Conservation (phyloP, 306 rosid genomes). For the Dicorynia guianensis region DNA sequence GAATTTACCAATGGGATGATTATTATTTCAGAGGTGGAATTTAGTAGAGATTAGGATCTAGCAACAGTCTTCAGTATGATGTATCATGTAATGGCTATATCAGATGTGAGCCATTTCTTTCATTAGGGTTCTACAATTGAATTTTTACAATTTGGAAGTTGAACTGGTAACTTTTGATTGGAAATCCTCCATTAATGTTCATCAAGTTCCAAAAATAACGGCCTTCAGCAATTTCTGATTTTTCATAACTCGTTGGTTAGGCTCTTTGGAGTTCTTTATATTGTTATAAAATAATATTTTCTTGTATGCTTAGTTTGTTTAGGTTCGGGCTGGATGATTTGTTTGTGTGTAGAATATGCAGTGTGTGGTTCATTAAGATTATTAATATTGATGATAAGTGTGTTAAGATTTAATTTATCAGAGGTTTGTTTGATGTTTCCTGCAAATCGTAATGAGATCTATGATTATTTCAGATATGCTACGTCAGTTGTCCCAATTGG, state of each 20-base stretch:
- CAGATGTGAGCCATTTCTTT: constrained; percentile 28
- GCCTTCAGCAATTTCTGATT: constrained; percentile 11
- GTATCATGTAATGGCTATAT: constrained; percentile 1
- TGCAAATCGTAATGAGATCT: constrained; percentile 40
- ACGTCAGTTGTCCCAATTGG: constrained; percentile 96
- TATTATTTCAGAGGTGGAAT: constrained; percentile 20
- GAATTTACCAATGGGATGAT: constrained; percentile 1
- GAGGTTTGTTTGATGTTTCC: constrained; percentile 24
- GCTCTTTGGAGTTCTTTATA: constrained; percentile 20
- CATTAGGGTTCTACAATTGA: constrained; percentile 7
- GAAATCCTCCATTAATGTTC: not conserved
- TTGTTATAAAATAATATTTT: constrained; percentile 8
- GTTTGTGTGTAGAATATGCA: not conserved
- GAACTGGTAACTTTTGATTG: not conserved
- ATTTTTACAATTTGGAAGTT: constrained; percentile 25
- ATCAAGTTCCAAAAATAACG: constrained; percentile 21
- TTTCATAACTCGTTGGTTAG: constrained; percentile 3
- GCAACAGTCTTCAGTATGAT: not conserved
- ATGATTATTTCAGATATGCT: constrained; percentile 71
- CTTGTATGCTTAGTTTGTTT: constrained; percentile 32
- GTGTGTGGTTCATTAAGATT: not conserved
- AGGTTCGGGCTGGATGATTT: constrained; percentile 16
- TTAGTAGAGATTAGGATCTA: constrained; percentile 5
- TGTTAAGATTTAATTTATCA: constrained; percentile 15
- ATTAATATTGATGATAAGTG: constrained; percentile 25